These are phyloP conservation scores for Syzygium aqueum DNA, from an alignment of 345 rosid genomes.

Conservation along the genomic window DNA sequence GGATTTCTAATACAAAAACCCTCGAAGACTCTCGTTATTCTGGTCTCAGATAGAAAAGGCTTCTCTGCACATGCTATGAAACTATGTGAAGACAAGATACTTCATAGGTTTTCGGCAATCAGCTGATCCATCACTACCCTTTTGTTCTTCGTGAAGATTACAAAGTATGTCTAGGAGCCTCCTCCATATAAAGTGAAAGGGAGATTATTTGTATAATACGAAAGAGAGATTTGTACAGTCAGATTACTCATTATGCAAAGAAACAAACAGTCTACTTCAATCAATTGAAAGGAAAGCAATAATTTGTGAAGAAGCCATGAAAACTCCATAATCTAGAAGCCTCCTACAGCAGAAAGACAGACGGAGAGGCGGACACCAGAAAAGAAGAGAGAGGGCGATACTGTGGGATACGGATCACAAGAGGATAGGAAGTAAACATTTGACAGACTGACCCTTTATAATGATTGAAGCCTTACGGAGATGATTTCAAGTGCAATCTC, in stretches of 20 bases:
- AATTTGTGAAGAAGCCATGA: background rate
- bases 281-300: background rate
- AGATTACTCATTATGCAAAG: background rate
- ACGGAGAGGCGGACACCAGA: background rate
- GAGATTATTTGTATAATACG: too few species aligned
- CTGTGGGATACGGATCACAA: background rate
- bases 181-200: background rate
- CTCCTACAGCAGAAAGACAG: background rate
- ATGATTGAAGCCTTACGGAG: background rate
- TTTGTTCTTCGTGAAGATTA: background rate
- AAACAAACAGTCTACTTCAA: background rate
- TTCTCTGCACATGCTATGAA: background rate
- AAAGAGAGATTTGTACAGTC: background rate
- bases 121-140: background rate
- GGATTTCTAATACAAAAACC: background rate
- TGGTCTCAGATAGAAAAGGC: background rate
- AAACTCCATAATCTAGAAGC: background rate
- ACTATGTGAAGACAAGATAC: background rate
- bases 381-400: background rate
- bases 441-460: background rate
- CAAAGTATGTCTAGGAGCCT: background rate
- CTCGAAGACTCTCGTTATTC: background rate
- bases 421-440: background rate
- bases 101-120: background rate
- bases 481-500: background rate